Evolutionary conservation across 371 early-diverging fungal genomes (phyloP).

Genomic region (Mucor velutinosus): DNA sequence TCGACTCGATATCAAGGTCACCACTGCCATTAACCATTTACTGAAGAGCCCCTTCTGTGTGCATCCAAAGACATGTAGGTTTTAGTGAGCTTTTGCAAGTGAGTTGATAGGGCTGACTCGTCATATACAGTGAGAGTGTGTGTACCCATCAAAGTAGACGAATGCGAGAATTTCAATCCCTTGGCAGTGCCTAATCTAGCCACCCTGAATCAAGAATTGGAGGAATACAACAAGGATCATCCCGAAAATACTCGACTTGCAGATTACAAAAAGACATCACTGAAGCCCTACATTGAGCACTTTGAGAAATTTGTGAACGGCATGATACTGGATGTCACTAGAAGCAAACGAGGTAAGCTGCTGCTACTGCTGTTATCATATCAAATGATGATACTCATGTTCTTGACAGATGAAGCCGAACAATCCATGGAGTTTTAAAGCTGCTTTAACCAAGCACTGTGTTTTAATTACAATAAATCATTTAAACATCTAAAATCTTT

Average conservation of each 20-base stretch:
- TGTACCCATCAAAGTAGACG: constrained; percentile 82
- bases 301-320: constrained; percentile 71
- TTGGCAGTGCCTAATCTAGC: constrained; percentile 74
- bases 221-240: constrained; percentile 25
- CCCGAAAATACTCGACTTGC: constrained; percentile 10
- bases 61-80: constrained; percentile 92
- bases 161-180: constrained; percentile 85
- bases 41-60: constrained; percentile 99
- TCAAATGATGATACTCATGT: not conserved
- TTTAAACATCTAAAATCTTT: not conserved
- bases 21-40: constrained; percentile 92
- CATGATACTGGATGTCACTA: constrained; percentile 43
- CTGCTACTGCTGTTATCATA: not conserved
- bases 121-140: constrained; percentile 75
- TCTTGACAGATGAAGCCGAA: constrained; percentile 14
- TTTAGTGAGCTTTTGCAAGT: not conserved
- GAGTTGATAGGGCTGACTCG: too few species aligned
- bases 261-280: constrained; percentile 65
- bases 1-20: constrained; percentile 95
- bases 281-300: constrained; percentile 62
- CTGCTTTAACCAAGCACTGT: not conserved
- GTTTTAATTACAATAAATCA: not conserved
- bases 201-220: constrained; percentile 63
- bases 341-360: constrained; percentile 43
- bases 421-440: constrained; percentile 23